A percentile compares a stretch with the other conserved stretches of the same genome.
Conservation (phyloP, 768 basidiomycete genomes). For the Mycena epipterygia region DNA sequence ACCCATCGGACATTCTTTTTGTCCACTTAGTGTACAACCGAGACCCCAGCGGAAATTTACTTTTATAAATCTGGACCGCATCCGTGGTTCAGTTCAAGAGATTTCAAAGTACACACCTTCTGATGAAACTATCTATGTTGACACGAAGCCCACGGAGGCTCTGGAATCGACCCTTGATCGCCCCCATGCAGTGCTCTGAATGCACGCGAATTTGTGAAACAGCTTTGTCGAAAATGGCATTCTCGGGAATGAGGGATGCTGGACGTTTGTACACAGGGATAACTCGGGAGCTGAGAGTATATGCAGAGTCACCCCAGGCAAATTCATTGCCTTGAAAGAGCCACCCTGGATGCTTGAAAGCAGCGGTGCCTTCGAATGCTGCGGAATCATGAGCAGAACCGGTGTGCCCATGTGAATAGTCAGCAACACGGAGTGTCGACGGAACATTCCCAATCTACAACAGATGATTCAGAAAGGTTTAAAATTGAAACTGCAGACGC, state of each 20-base stretch:
- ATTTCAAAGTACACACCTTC: too few species aligned
- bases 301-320: constrained; percentile 42
- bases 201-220: constrained; percentile 47
- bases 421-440: constrained; percentile 46
- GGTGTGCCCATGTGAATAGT: constrained; percentile 49
- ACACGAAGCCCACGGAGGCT: constrained; percentile 46
- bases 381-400: constrained; percentile 52
- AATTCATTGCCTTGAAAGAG: constrained; percentile 47
- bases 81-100: too few species aligned
- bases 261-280: constrained; percentile 49
- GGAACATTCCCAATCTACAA: constrained; percentile 52
- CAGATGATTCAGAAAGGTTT: background rate
- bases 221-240: constrained; percentile 44
- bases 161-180: constrained; percentile 51
- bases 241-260: constrained; percentile 41
- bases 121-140: too few species aligned
- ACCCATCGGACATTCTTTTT: too few species aligned
- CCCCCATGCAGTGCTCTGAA: constrained; percentile 55
- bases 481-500: background rate
- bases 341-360: constrained; percentile 39
- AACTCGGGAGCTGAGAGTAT: constrained; percentile 42
- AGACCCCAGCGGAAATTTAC: too few species aligned
- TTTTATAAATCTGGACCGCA: too few species aligned
- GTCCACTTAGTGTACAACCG: too few species aligned
- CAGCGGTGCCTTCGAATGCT: constrained; percentile 49